Conservation (phyloP, 345 rosid species). For the Eucalyptus viminalis region DNA sequence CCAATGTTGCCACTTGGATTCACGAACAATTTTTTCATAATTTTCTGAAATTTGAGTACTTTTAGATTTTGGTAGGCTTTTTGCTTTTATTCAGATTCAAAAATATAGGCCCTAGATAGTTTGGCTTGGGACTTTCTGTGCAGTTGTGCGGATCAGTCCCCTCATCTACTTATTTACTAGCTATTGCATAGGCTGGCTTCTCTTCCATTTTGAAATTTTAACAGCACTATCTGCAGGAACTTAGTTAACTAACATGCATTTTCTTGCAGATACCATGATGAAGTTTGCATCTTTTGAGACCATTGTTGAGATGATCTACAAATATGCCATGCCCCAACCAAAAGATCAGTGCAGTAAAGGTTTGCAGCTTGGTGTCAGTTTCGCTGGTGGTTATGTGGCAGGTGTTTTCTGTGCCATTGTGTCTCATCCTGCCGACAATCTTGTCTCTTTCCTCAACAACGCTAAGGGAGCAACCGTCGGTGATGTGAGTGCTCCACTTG, state of each 20-base stretch:
- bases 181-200: neutral
- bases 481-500: constrained; percentile 38
- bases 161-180: neutral
- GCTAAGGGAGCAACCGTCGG: constrained; percentile 82
- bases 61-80: neutral
- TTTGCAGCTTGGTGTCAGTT: constrained; percentile 86
- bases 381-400: constrained; percentile 87
- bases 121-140: neutral
- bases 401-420: constrained; percentile 85
- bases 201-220: neutral
- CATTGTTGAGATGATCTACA: constrained; percentile 79
- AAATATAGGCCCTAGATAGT: neutral
- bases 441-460: constrained; percentile 97
- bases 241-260: neutral
- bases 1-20: neutral
- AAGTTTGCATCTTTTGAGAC: constrained; percentile 91
- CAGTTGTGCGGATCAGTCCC: neutral
- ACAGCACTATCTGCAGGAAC: neutral
- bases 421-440: constrained; percentile 94
- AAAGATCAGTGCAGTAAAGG: constrained; percentile 70
- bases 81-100: neutral
- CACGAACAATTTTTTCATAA: neutral
- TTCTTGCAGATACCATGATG: constrained; percentile 86
- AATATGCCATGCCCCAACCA: constrained; percentile 63
- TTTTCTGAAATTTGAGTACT: neutral